These are phyloP conservation scores for Monosporascus sp. DNA, from an alignment of 2,329 filamentous ascomycete genomes.

Conservation along the genomic window DNA sequence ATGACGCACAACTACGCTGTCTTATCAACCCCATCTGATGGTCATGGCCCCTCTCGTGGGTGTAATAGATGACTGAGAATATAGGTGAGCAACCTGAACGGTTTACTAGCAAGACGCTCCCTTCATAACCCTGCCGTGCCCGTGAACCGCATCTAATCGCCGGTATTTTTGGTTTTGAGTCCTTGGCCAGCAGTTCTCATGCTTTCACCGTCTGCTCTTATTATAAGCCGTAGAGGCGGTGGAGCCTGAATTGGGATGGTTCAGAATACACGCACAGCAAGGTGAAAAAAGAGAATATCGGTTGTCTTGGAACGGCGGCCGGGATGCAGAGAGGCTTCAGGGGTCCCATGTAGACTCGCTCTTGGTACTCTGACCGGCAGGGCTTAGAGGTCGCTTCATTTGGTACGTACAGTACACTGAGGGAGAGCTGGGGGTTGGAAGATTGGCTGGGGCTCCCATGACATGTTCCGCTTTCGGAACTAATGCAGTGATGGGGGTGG, in stretches of 20 bases:
- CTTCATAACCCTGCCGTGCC: slow-evolving; percentile 1
- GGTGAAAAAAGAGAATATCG: neutral
- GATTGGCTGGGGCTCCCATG: slow-evolving; percentile 16
- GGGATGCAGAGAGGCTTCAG: slow-evolving; percentile 24
- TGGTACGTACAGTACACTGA: slow-evolving; percentile 17
- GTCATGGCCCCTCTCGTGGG: neutral
- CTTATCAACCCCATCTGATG: neutral
- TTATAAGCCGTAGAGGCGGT: slow-evolving; percentile 21
- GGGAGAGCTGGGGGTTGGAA: slow-evolving; percentile 6
- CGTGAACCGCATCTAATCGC: slow-evolving; percentile 14
- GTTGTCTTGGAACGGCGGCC: slow-evolving; percentile 19
- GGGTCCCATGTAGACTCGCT: slow-evolving; percentile 21
- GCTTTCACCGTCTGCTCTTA: slow-evolving; percentile 23
- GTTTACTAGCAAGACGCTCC: slow-evolving; percentile 8
- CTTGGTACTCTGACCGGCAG: slow-evolving; percentile 24
- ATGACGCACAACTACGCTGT: neutral
- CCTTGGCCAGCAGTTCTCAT: slow-evolving; percentile 15
- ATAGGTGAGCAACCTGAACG: slow-evolving; percentile 12
- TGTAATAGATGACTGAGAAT: slow-evolving; percentile 1
- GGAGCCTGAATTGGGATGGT: slow-evolving; percentile 22
- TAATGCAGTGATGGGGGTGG: slow-evolving; percentile 11
- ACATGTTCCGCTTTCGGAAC: slow-evolving; percentile 17
- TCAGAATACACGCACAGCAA: slow-evolving; percentile 2
- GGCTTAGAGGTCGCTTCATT: slow-evolving; percentile 20
- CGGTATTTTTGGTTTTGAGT: slow-evolving; percentile 13